Conservation (phyloP, 768 basidiomycete species). For the Cystobasidium ongulense region DNA sequence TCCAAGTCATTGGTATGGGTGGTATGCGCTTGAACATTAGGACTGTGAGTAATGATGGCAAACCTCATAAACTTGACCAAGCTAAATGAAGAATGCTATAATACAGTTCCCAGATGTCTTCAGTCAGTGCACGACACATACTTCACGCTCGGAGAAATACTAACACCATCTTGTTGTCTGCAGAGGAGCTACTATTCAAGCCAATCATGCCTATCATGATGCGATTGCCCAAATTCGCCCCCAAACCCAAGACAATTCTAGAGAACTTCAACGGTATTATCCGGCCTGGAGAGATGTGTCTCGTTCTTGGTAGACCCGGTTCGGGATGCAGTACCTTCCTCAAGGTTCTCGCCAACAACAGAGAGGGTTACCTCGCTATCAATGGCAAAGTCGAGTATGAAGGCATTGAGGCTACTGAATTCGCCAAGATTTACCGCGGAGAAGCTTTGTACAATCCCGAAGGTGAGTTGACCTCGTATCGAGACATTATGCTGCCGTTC, state of each 20-base stretch:
- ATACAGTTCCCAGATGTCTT: slow-evolving; percentile 46
- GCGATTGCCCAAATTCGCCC: slow-evolving; percentile 52
- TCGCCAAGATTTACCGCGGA: slow-evolving; percentile 45
- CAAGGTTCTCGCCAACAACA: slow-evolving; percentile 69
- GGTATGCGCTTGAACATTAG: slow-evolving; percentile 40
- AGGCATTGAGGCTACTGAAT: slow-evolving; percentile 59
- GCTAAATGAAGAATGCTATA: slow-evolving; percentile 40
- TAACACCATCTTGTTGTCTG: background rate
- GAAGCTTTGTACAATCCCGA: slow-evolving; percentile 49
- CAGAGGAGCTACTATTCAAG: slow-evolving; percentile 53
- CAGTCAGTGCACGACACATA: slow-evolving; percentile 29
- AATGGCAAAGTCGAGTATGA: slow-evolving; percentile 68
- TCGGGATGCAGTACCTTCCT: slow-evolving; percentile 78
- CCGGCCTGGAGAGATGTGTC: slow-evolving; percentile 60
- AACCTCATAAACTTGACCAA: background rate
- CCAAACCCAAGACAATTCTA: slow-evolving; percentile 56
- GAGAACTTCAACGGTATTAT: slow-evolving; percentile 55
- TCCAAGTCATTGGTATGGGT: slow-evolving; percentile 47
- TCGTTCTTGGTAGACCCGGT: slow-evolving; percentile 50
- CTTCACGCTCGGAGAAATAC: background rate
- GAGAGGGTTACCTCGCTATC: slow-evolving; percentile 59
- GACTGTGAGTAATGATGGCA: background rate
- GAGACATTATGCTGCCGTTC: background rate
- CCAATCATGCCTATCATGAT: slow-evolving; percentile 54
- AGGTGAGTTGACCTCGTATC: background rate